Evolutionary conservation across 257 asterid genomes (phyloP), one percentile per base, ranked within the genome.

Genomic region (Cordia subcordata): DNA sequence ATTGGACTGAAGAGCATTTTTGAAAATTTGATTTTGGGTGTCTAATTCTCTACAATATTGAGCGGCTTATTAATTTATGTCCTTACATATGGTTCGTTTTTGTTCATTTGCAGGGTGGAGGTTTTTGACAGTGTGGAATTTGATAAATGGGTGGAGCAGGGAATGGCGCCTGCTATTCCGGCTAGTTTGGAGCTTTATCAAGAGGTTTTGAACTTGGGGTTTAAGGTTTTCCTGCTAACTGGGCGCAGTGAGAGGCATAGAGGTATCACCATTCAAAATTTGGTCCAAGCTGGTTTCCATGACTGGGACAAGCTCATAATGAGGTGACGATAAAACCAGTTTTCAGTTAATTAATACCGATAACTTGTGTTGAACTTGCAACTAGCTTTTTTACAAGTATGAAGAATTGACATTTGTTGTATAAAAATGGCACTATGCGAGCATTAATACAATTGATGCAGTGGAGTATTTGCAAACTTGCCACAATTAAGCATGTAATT

Each of bases 61-160:
- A 5, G 8, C 42, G 42, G 50, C 4, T n/a, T 33, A 49, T 16
- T 38, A 60, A 17, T 55, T 33, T 37, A 3, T 62, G 50, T 49
- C 46, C 67, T 61, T n/a, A n/a, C n/a, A 67, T 39, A 13, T 55
- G 47, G 21, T 19, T 35, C 11, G 40, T 56, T 5, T 42, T 32
- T 58, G 50, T 39, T 21, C 40, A 27, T 73, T 37, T 72, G 49
- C 69, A 88, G 98, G 68, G 72, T 79, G 88, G 96, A 92, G 68
- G 46, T 81, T 14, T 92, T 88, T 55, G 75, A 86, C 61, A 69
- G 78, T 55, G 57, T 50, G 44, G 71, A 75, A 69, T 92, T 92
- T 55, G 94, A 84, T 69, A 47, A 75, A 55, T 88, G 99, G 96
- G 94, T 82, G 12, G 96, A 84, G 68, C 75, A 70, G 75, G 99